Percentiles rank a stretch among this genome's conserved stretches.
These are phyloP conservation scores for Alternaria sp. DNA, from an alignment of 2,329 filamentous ascomycete genomes.

Conservation along the genomic window DNA sequence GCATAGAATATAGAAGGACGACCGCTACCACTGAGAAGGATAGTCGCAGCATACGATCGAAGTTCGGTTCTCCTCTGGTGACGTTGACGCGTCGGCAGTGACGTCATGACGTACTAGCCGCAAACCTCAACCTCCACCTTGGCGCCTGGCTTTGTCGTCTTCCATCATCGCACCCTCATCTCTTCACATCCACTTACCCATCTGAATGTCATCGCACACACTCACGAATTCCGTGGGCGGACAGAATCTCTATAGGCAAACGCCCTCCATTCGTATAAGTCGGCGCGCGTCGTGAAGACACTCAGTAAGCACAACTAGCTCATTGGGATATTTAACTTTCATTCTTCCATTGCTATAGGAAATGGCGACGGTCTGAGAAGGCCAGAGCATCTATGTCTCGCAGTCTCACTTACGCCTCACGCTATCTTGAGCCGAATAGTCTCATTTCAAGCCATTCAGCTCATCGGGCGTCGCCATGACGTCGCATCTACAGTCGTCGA, in stretches of 20 bases:
- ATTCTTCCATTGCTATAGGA: neutral
- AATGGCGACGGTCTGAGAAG: too few relatives aligned
- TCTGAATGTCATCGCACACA: neutral
- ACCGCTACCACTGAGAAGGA: too few relatives aligned
- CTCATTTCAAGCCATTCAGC: too few relatives aligned
- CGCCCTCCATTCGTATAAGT: neutral
- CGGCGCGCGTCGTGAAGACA: neutral
- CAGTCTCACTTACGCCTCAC: too few relatives aligned
- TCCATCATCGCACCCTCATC: neutral
- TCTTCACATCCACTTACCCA: accelerated
- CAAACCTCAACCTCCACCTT: neutral
- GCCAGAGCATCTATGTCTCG: neutral
- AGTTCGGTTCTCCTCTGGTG: too few relatives aligned
- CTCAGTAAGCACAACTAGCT: neutral
- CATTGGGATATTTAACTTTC: neutral
- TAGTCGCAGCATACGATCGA: too few relatives aligned
- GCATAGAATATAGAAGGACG: too few relatives aligned
- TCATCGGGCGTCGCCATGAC: too few relatives aligned
- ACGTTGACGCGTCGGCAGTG: neutral
- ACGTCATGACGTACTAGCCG: neutral
- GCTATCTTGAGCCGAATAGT: too few relatives aligned
- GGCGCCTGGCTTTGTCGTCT: neutral
- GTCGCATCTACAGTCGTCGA: too few relatives aligned
- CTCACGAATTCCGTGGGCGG: neutral
- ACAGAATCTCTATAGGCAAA: neutral